Percentiles rank a stretch among this genome's conserved stretches.
These are phyloP conservation scores for Stephania japonica DNA, from an alignment of 164 flowering plant genomes.

Conservation along the genomic window DNA sequence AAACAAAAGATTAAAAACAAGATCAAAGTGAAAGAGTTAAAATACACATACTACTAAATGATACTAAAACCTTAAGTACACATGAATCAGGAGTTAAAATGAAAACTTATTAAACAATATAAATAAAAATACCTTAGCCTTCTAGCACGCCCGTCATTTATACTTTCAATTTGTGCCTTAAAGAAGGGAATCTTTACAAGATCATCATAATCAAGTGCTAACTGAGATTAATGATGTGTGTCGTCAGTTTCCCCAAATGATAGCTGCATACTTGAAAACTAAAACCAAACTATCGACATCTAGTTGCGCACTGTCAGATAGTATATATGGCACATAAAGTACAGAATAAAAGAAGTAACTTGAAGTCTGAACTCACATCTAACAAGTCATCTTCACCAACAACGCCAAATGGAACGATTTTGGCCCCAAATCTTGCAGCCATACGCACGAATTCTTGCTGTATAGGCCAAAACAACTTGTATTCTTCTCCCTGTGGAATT, in stretches of 20 bases:
- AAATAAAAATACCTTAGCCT: conserved; percentile 40
- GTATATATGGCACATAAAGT: neutral
- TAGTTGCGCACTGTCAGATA: neutral
- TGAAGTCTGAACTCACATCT: conserved; percentile 23
- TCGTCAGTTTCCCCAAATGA: neutral
- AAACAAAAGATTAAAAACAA: too few relatives aligned
- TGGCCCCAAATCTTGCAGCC: conserved; percentile 87
- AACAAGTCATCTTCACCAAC: conserved; percentile 82
- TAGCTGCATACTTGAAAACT: neutral
- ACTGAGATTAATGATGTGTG: conserved; percentile 27
- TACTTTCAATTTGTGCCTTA: conserved; percentile 24
- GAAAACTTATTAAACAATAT: neutral
- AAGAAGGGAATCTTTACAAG: conserved; percentile 53
- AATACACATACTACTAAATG: too few relatives aligned
- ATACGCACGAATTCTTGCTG: conserved; percentile 72
- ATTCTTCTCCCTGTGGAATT: conserved; percentile 61
- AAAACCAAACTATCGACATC: neutral
- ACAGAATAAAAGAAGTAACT: neutral
- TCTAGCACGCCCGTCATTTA: conserved; percentile 31
- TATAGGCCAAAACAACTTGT: conserved; percentile 77
- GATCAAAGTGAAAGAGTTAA: too few relatives aligned
- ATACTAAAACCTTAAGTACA: neutral
- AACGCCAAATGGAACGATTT: conserved; percentile 69
- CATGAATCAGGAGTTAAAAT: neutral
- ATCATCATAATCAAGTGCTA: conserved; percentile 65